These are phyloP conservation scores for Neonectria ditissima DNA, from an alignment of 2,329 filamentous ascomycete genomes.

Conservation along the genomic window DNA sequence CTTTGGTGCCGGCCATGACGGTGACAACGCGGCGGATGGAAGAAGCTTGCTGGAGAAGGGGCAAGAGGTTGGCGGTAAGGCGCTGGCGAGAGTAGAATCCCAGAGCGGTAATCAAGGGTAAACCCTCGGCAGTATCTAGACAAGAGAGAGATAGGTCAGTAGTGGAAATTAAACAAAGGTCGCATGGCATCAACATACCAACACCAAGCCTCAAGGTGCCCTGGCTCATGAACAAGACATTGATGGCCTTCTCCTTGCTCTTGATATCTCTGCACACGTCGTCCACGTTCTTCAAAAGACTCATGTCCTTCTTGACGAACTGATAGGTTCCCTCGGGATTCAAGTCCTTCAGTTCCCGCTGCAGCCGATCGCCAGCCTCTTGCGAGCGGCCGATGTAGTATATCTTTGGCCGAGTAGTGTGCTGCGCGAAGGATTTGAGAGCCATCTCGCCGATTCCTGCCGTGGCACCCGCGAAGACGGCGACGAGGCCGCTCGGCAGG, in stretches of 20 bases:
- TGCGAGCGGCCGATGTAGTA: conserved; percentile 64
- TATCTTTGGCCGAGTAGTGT: conserved; percentile 55
- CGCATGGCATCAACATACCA: conserved; percentile 14
- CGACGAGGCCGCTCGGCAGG: conserved; percentile 49
- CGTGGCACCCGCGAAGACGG: conserved; percentile 66
- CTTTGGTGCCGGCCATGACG: conserved; percentile 41
- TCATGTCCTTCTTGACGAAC: conserved; percentile 64
- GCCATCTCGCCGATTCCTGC: conserved; percentile 65
- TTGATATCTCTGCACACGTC: conserved; percentile 59
- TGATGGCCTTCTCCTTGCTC: conserved; percentile 56
- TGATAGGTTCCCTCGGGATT: conserved; percentile 58
- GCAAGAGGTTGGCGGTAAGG: conserved; percentile 68
- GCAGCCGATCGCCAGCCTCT: conserved; percentile 51
- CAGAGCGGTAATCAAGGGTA: conserved; percentile 64
- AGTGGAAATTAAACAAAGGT: background rate
- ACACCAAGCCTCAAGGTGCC: conserved; percentile 48
- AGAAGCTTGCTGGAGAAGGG: conserved; percentile 55
- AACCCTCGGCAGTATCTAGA: conserved; percentile 67
- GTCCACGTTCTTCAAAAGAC: conserved; percentile 64
- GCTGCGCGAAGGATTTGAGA: conserved; percentile 58
- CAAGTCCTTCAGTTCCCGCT: conserved; percentile 54
- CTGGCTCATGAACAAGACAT: conserved; percentile 60
- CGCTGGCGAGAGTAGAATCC: conserved; percentile 69
- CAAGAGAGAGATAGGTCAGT: background rate
- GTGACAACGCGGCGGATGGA: conserved; percentile 42